These are phyloP conservation scores for Globisporangium alternatum DNA, from an alignment of 352 stramenopile species.

Conservation along the genomic window DNA sequence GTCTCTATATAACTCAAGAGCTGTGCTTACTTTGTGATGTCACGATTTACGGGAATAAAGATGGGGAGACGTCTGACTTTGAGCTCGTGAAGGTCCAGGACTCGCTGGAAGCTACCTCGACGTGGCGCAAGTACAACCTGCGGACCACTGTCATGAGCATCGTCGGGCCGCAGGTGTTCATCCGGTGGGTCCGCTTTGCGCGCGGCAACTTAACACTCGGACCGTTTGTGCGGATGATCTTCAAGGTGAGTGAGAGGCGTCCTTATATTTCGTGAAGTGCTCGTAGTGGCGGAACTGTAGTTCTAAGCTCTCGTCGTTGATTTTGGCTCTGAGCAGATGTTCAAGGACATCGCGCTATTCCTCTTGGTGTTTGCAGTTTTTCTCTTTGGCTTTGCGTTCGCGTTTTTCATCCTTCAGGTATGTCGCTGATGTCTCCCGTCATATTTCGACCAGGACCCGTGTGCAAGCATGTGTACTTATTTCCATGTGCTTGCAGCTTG, in stretches of 20 bases:
- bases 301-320: not conserved
- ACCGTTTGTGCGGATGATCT: slow-evolving; percentile 84
- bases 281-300: not conserved
- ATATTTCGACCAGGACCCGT: not conserved
- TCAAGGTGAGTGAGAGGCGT: slow-evolving; percentile 40
- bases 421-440: not conserved
- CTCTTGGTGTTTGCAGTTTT: slow-evolving; percentile 75
- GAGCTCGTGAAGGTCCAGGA: slow-evolving; percentile 54
- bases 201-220: slow-evolving; percentile 61
- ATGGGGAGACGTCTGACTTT: slow-evolving; percentile 36
- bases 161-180: slow-evolving; percentile 71
- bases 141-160: slow-evolving; percentile 79
- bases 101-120: slow-evolving; percentile 50
- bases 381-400: slow-evolving; percentile 67
- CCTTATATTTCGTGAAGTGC: not conserved
- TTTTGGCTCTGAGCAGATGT: slow-evolving; percentile 46
- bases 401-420: slow-evolving; percentile 84
- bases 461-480: not conserved
- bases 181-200: slow-evolving; percentile 82
- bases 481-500: slow-evolving; percentile 34
- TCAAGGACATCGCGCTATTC: slow-evolving; percentile 74
- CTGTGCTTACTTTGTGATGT: not conserved
- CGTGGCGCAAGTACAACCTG: slow-evolving; percentile 66
- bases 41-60: not conserved
- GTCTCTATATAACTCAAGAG: not conserved